A percentile compares a stretch with the other conserved stretches of the same genome.
These are phyloP conservation scores for Herpetomonas tarakana DNA, from an alignment of 208 protist species.

Conservation along the genomic window DNA sequence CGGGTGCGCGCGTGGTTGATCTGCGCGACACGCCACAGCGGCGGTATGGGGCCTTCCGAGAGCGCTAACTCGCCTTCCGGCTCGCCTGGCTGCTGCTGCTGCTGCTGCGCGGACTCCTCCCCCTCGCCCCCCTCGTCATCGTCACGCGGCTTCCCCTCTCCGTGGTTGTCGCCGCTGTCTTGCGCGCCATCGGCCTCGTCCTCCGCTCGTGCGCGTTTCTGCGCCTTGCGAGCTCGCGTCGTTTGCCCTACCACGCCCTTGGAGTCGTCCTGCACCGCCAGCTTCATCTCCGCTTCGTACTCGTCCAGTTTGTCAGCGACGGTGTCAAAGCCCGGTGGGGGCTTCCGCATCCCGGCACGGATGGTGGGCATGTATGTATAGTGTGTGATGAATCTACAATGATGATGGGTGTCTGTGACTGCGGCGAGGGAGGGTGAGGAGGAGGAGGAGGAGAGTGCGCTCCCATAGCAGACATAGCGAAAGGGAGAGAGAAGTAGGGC, in stretches of 20 bases:
- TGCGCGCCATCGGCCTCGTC: background rate
- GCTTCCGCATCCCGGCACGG: constrained; percentile 77
- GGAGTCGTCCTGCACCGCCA: constrained; percentile 64
- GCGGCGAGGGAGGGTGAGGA: too few relatives aligned
- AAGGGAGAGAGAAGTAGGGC: too few relatives aligned
- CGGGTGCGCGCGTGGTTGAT: constrained; percentile 85
- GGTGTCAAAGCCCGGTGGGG: constrained; percentile 72
- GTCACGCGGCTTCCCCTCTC: background rate
- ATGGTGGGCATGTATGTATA: constrained; percentile 68
- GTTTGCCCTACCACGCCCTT: constrained; percentile 45
- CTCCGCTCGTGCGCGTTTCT: background rate
- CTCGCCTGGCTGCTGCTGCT: background rate
- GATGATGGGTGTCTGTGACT: background rate
- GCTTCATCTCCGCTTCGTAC: constrained; percentile 71
- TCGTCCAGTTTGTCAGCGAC: constrained; percentile 59
- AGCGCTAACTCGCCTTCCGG: constrained; percentile 6
- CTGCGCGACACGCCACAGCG: constrained; percentile 70
- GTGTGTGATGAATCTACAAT: background rate
- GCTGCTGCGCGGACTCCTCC: background rate
- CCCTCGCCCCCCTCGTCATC: constrained; percentile 11
- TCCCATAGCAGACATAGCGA: too few relatives aligned
- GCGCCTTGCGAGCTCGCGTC: constrained; percentile 7
- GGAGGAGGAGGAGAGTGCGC: too few relatives aligned
- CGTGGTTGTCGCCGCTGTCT: background rate
- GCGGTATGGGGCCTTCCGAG: constrained; percentile 31